A percentile compares a stretch with the other conserved stretches of the same genome.
These are phyloP conservation scores for Nepenthes gracilis DNA, from an alignment of 148 eudicot species.

Conservation along the genomic window DNA sequence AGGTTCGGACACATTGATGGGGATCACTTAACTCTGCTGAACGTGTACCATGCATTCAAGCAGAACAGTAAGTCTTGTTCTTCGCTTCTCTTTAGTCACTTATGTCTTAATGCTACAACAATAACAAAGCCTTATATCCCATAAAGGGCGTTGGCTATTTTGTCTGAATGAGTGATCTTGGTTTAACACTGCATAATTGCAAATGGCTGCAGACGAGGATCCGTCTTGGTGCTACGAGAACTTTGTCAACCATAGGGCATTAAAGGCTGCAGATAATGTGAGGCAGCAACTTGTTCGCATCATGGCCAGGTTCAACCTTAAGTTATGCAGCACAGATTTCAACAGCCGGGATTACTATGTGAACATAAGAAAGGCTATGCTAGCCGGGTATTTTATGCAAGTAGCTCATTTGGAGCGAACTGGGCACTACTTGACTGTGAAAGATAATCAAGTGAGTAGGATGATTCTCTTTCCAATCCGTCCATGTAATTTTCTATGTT, in stretches of 20 bases:
- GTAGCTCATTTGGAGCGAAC: slow-evolving; percentile 92
- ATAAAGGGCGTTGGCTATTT: too few species aligned
- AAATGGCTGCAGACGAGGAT: slow-evolving; percentile 52
- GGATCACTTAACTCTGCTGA: slow-evolving; percentile 90
- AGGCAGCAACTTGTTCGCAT: slow-evolving; percentile 92
- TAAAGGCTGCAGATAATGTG: slow-evolving; percentile 93
- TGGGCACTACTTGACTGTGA: slow-evolving; percentile 87
- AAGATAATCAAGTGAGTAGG: slow-evolving; percentile 80
- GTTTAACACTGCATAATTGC: not conserved
- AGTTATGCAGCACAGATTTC: slow-evolving; percentile 89
- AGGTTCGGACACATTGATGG: slow-evolving; percentile 88
- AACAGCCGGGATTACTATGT: slow-evolving; percentile 89
- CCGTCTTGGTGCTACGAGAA: slow-evolving; percentile 92
- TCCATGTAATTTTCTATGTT: slow-evolving; percentile 1
- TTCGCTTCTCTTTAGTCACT: not conserved
- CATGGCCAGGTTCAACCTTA: slow-evolving; percentile 77
- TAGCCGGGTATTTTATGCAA: slow-evolving; percentile 99
- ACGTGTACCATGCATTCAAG: slow-evolving; percentile 95
- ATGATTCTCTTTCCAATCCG: not conserved
- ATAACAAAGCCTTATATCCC: too few species aligned
- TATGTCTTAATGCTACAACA: too few species aligned
- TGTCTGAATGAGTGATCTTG: too few species aligned
- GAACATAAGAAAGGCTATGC: slow-evolving; percentile 95
- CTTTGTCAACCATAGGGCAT: slow-evolving; percentile 65
- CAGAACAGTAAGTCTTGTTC: slow-evolving; percentile 63